These are phyloP conservation scores for Chloranthus sessilifolius DNA, from an alignment of 164 flowering plant species.

Conservation along the genomic window DNA sequence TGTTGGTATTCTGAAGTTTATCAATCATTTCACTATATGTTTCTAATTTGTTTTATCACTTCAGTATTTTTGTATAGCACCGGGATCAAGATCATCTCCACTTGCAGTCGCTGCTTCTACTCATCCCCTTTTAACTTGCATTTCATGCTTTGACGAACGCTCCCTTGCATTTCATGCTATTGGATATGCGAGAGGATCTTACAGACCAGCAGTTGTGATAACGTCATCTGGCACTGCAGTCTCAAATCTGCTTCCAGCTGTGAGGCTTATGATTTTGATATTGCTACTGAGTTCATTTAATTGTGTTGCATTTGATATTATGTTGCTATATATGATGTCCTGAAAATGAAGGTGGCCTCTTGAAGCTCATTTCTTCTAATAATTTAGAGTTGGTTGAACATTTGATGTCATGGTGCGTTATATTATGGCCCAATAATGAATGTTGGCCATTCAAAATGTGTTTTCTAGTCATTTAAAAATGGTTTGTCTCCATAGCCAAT, in stretches of 20 bases:
- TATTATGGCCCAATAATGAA: too few species aligned
- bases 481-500: too few species aligned
- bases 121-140: conserved; percentile 67
- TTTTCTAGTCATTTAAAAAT: too few species aligned
- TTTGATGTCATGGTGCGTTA: too few species aligned
- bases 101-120: conserved; percentile 86
- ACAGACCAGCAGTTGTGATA: conserved; percentile 75
- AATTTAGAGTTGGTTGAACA: too few species aligned
- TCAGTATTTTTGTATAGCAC: conserved; percentile 95
- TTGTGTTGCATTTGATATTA: background rate
- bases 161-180: conserved; percentile 93
- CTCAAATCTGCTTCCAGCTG: conserved; percentile 95
- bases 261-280: conserved; percentile 29
- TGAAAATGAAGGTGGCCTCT: too few species aligned
- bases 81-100: conserved; percentile 96
- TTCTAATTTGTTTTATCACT: conserved; percentile 19
- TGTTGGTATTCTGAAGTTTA: background rate
- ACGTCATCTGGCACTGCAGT: conserved; percentile 99
- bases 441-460: too few species aligned
- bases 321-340: too few species aligned
- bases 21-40: too few species aligned
- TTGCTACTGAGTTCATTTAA: background rate
- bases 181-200: conserved; percentile 88
- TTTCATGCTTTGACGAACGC: conserved; percentile 86
- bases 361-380: too few species aligned